Conservation (phyloP, 2,329 filamentous ascomycete species). For the Sporothrix inflata region DNA sequence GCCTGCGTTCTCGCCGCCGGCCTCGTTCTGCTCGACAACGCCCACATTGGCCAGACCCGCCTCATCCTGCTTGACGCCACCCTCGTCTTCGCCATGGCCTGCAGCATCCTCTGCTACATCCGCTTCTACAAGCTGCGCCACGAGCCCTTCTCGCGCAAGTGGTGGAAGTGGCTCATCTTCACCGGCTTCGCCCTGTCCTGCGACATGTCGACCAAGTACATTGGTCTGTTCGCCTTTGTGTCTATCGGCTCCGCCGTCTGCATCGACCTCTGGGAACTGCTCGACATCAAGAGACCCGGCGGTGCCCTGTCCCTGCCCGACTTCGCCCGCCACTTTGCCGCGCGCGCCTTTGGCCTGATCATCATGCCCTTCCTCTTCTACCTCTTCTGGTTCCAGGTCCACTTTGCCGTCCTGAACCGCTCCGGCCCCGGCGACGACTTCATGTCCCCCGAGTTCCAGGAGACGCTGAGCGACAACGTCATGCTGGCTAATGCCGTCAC, state of each 20-base stretch:
- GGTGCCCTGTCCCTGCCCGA: conserved; percentile 78
- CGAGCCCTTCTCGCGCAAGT: conserved; percentile 86
- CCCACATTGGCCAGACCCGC: conserved; percentile 93
- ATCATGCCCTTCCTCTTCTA: conserved; percentile 96
- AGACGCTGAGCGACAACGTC: conserved; percentile 90
- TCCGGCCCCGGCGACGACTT: conserved; percentile 98
- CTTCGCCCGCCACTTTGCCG: conserved; percentile 88
- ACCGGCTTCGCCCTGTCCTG: conserved; percentile 95
- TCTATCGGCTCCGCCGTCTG: conserved; percentile 92
- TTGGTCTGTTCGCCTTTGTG: conserved; percentile 94
- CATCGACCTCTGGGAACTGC: conserved; percentile 92
- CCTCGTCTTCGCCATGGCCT: conserved; percentile 92
- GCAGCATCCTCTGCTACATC: conserved; percentile 91
- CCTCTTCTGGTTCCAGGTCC: conserved; percentile 99
- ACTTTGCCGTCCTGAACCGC: conserved; percentile 84
- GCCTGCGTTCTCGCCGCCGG: conserved; percentile 86
- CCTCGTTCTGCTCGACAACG: conserved; percentile 92
- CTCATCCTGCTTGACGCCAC: conserved; percentile 94
- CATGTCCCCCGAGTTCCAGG: conserved; percentile 98
- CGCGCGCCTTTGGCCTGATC: conserved; percentile 83
- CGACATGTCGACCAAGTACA: conserved; percentile 98
- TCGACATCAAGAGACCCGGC: conserved; percentile 83
- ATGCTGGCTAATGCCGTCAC: conserved; percentile 86
- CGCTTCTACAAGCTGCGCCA: conserved; percentile 97
- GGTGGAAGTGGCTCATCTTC: conserved; percentile 99